Percentiles rank a stretch among this genome's conserved stretches.
Evolutionary conservation across 176 grass and related monocot species (phyloP).

Genomic region (Carex littledalei): DNA sequence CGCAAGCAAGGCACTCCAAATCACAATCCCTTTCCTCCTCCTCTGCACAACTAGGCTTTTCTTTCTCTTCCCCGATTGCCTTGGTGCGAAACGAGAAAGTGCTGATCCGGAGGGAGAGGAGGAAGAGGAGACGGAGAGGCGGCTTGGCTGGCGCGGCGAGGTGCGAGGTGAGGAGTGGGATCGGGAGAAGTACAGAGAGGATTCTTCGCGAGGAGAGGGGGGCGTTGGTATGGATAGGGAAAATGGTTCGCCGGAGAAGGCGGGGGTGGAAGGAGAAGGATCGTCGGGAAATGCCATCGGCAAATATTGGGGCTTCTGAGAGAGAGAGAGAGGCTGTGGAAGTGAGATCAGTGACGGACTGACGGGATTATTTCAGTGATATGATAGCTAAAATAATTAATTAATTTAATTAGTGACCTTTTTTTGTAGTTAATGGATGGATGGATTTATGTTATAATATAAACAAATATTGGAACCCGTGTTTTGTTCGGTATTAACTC

Average conservation of each 20-base stretch:
- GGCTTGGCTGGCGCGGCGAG: constrained; percentile 15
- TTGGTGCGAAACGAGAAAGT: constrained; percentile 16
- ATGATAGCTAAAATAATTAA: too few relatives aligned
- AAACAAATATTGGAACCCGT: too few relatives aligned
- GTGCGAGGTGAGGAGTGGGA: constrained; percentile 17
- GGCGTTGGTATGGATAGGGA: not conserved
- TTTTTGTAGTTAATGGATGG: too few relatives aligned
- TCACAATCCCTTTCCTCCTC: constrained; percentile 44
- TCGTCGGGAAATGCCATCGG: not conserved
- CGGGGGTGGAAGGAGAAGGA: not conserved
- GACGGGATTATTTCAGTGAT: too few relatives aligned
- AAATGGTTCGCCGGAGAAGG: not conserved
- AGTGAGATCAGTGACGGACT: too few relatives aligned
- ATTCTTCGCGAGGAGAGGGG: constrained; percentile 9
- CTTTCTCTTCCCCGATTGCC: constrained; percentile 25
- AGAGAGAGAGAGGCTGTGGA: too few relatives aligned
- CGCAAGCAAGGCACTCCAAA: constrained; percentile 53
- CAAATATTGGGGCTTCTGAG: too few relatives aligned
- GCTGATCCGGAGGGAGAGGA: not conserved
- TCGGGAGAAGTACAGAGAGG: constrained; percentile 11
- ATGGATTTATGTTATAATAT: too few relatives aligned
- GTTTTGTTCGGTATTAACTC: too few relatives aligned
- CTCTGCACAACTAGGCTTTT: constrained; percentile 31
- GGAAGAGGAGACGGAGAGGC: constrained; percentile 21
- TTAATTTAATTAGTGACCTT: too few relatives aligned